A percentile compares a stretch with the other conserved stretches of the same genome.
Evolutionary conservation across 1,284 basidiomycete genomes (phyloP).

Genomic region (Fomes fomentarius): DNA sequence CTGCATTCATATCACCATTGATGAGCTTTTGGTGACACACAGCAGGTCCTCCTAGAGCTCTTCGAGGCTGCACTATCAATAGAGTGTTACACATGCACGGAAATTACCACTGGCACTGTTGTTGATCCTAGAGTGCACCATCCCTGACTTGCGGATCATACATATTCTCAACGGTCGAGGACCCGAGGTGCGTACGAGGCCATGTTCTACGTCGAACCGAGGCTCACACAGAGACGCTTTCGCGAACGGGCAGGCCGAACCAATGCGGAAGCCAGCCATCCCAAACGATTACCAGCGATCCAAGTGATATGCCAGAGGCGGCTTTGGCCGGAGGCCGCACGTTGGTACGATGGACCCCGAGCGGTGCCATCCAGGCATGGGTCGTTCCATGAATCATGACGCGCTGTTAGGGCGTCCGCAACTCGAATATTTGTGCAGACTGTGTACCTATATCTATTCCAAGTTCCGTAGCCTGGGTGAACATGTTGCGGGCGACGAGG

Average conservation of each 20-base stretch:
- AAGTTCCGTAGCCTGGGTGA: conserved; percentile 16
- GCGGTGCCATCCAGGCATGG: too few relatives aligned
- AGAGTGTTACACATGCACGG: neutral
- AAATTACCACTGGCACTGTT: neutral
- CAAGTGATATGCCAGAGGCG: too few relatives aligned
- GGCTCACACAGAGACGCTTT: too few relatives aligned
- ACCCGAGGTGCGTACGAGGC: neutral
- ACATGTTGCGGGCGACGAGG: conserved; percentile 11
- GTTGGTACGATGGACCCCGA: too few relatives aligned
- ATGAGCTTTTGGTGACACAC: neutral
- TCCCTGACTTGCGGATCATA: neutral
- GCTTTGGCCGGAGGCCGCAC: too few relatives aligned
- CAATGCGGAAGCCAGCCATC: too few relatives aligned
- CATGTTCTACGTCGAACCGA: too few relatives aligned
- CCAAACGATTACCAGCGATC: too few relatives aligned
- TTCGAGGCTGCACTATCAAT: neutral
- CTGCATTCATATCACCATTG: neutral
- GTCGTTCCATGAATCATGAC: too few relatives aligned
- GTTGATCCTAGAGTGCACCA: neutral
- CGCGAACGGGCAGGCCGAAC: too few relatives aligned
- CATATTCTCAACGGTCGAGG: neutral
- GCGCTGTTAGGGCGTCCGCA: too few relatives aligned
- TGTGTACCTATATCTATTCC: conserved; percentile 11
- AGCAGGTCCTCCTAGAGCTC: neutral
- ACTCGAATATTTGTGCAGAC: conserved; percentile 12